phyloP scores from a whole-genome alignment of 768 basidiomycete genomes.

The Mycena rebaudengoi region DNA sequence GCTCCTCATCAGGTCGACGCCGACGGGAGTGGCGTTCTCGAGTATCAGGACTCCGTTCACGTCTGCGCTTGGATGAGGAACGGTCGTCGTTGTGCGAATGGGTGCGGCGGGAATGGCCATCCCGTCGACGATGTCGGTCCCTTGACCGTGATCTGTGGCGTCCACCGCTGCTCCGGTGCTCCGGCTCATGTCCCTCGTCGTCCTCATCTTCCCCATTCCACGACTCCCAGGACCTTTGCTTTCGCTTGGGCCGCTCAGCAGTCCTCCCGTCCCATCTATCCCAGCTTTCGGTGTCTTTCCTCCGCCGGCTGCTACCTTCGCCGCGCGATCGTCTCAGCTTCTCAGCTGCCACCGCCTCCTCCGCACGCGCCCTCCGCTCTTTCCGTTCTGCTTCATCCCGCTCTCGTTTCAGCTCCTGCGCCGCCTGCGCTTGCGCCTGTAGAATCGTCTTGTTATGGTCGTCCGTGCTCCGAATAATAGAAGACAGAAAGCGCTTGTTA shows the following conservation, averaged over 20 bases:
- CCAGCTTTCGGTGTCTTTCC: slow-evolving; percentile 46
- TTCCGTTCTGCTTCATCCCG: slow-evolving; percentile 70
- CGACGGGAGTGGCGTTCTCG: slow-evolving; percentile 18
- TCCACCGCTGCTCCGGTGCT: slow-evolving; percentile 31
- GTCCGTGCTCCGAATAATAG: slow-evolving; percentile 93
- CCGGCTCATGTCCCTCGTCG: slow-evolving; percentile 34
- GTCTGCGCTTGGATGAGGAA: slow-evolving; percentile 26
- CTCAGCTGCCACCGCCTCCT: slow-evolving; percentile 80
- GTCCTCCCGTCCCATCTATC: slow-evolving; percentile 65
- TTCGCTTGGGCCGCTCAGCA: slow-evolving; percentile 55
- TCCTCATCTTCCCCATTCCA: slow-evolving; percentile 54
- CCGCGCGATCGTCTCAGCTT: slow-evolving; percentile 49
- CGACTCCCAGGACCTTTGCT: slow-evolving; percentile 58
- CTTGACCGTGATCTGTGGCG: slow-evolving; percentile 25
- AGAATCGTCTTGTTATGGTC: slow-evolving; percentile 93
- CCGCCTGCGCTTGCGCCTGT: slow-evolving; percentile 74
- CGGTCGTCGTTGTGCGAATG: slow-evolving; percentile 30
- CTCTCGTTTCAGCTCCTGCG: slow-evolving; percentile 75
- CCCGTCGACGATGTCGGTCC: slow-evolving; percentile 17
- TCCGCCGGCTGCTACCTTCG: slow-evolving; percentile 36
- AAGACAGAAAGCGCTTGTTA: slow-evolving; percentile 83
- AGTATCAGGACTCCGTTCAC: slow-evolving; percentile 23
- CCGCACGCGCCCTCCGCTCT: slow-evolving; percentile 71
- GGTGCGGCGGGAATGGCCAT: too few species aligned
- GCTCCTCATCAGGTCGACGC: slow-evolving; percentile 12